A percentile compares a stretch with the other conserved stretches of the same genome.
These are phyloP conservation scores for Candida golubevii DNA, from an alignment of 805 yeast species.

Conservation along the genomic window DNA sequence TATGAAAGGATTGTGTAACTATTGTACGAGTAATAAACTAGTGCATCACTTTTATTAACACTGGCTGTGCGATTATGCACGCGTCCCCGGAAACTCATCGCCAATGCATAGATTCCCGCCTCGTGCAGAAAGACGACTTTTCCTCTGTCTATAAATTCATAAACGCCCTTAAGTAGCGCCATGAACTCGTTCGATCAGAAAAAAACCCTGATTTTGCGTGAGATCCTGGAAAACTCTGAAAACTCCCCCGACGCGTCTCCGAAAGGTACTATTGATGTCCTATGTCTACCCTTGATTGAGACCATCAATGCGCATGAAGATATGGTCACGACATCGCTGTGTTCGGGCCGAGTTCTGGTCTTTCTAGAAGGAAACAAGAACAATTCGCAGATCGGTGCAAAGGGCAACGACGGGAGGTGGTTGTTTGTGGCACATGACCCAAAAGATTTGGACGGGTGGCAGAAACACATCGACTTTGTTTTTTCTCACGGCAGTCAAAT, in stretches of 20 bases:
- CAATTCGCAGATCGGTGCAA: constrained; percentile 59
- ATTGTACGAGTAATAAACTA: too few species aligned
- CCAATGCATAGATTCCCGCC: too few species aligned
- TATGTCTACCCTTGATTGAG: constrained; percentile 67
- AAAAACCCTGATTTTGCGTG: constrained; percentile 50
- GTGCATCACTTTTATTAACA: too few species aligned
- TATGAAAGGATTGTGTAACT: too few species aligned
- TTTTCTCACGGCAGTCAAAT: constrained; percentile 3
- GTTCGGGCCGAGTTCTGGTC: constrained; percentile 83
- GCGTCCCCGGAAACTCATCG: too few species aligned
- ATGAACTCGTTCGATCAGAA: constrained; percentile 65
- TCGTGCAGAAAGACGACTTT: too few species aligned
- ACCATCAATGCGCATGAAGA: constrained; percentile 58
- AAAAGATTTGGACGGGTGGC: constrained; percentile 46
- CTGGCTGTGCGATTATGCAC: too few species aligned
- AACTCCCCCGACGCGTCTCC: constrained; percentile 68
- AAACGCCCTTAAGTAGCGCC: too few species aligned
- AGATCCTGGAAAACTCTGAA: constrained; percentile 42
- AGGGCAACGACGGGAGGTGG: constrained; percentile 86
- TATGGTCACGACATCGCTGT: constrained; percentile 83
- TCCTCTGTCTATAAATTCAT: background rate
- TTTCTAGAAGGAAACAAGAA: constrained; percentile 69
- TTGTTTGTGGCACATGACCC: constrained; percentile 70
- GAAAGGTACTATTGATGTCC: constrained; percentile 77
- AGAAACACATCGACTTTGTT: constrained; percentile 26